These are phyloP conservation scores for Lachnum nothofagi DNA, from an alignment of 2,329 filamentous ascomycete species.

Conservation along the genomic window DNA sequence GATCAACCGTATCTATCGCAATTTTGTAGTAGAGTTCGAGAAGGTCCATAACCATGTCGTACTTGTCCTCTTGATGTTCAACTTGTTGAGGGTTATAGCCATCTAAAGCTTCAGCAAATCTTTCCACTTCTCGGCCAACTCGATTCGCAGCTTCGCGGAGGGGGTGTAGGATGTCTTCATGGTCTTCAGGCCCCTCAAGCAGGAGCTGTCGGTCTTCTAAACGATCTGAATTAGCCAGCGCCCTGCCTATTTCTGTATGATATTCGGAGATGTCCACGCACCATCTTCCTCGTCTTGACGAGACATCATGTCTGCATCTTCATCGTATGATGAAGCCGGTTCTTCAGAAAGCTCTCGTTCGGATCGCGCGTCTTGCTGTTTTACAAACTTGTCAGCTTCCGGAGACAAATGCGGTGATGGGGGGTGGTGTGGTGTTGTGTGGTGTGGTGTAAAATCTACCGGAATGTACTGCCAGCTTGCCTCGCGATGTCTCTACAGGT, in stretches of 20 bases:
- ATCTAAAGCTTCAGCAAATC: conserved; percentile 79
- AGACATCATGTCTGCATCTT: conserved; percentile 34
- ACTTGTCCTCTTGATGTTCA: conserved; percentile 48
- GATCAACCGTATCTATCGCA: conserved; percentile 42
- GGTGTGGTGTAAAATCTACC: conserved; percentile 17
- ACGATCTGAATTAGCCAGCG: neutral
- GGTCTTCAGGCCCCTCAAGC: conserved; percentile 36
- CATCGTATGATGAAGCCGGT: conserved; percentile 29
- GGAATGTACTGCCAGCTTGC: conserved; percentile 30
- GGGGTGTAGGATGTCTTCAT: conserved; percentile 49
- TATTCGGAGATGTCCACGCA: conserved; percentile 22
- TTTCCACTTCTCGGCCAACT: conserved; percentile 76
- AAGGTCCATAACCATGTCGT: conserved; percentile 63
- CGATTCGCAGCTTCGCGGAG: conserved; percentile 61
- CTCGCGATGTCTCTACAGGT: conserved; percentile 27
- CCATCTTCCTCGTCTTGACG: conserved; percentile 29
- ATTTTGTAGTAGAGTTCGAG: conserved; percentile 60
- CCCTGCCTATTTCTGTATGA: no score
- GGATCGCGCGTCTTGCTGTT: conserved; percentile 24
- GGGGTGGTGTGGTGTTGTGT: neutral
- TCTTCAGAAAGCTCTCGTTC: conserved; percentile 31
- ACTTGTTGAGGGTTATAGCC: conserved; percentile 56
- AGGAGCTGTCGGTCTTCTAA: conserved; percentile 19
- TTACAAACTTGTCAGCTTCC: neutral
- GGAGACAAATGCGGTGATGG: no score